phyloP scores from a whole-genome alignment of 1,139 yeast species.

The Kodamaea plutei region DNA sequence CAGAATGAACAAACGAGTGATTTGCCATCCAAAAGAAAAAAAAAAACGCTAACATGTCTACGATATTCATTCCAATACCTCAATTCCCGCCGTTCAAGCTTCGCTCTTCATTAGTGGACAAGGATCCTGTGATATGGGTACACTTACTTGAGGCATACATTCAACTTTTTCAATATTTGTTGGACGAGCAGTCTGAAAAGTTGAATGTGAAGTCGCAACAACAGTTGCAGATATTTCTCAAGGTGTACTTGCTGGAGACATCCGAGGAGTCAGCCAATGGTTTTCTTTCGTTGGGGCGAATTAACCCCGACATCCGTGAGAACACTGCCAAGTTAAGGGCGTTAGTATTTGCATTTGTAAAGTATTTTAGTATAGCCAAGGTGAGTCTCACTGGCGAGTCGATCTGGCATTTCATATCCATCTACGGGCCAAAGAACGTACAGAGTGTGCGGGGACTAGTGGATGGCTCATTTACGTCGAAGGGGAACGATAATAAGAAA shows the following conservation, averaged over 20 bases:
- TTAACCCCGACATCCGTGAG: constrained; percentile 59
- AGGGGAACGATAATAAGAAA: constrained; percentile 45
- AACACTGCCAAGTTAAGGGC: constrained; percentile 48
- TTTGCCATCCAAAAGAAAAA: constrained; percentile 1
- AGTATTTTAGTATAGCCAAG: constrained; percentile 49
- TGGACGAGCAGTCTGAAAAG: constrained; percentile 28
- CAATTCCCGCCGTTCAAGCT: constrained; percentile 70
- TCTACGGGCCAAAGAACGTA: constrained; percentile 48
- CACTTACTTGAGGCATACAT: constrained; percentile 65
- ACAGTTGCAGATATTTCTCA: constrained; percentile 53
- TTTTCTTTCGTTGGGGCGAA: constrained; percentile 58
- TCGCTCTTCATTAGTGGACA: constrained; percentile 69
- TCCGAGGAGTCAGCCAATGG: constrained; percentile 55
- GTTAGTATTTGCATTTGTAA: constrained; percentile 51
- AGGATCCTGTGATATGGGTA: constrained; percentile 80
- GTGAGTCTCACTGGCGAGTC: constrained; percentile 55
- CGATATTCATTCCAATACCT: constrained; percentile 51
- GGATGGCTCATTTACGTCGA: constrained; percentile 49
- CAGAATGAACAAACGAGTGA: background rate
- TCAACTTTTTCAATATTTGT: constrained; percentile 42
- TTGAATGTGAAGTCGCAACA: constrained; percentile 53
- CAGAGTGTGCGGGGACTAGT: constrained; percentile 48
- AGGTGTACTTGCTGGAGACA: constrained; percentile 56
- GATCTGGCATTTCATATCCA: constrained; percentile 57
- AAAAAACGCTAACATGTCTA: too few species aligned